Conservation (phyloP, 2,329 filamentous ascomycete species). For the Aspergillus fructus region DNA sequence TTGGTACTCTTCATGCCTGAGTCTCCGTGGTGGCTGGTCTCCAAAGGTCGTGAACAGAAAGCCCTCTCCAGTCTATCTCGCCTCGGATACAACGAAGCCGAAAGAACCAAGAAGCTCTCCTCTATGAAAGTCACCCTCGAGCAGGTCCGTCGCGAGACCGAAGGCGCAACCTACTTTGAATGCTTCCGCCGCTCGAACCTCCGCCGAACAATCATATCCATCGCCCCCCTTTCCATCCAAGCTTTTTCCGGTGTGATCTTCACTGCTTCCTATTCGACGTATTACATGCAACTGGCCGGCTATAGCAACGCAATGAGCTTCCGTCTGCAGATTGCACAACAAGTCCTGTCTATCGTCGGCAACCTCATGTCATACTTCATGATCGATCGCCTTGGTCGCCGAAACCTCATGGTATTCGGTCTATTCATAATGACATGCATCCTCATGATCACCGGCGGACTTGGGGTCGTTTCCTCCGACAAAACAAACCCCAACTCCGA, state of each 20-base stretch:
- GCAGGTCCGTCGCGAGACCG: conserved; percentile 8
- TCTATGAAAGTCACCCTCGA: conserved; percentile 7
- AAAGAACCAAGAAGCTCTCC: conserved; percentile 6
- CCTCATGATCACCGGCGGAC: conserved; percentile 8
- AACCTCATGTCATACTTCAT: conserved; percentile 9
- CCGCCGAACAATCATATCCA: conserved; percentile 11
- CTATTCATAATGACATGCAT: conserved; percentile 6
- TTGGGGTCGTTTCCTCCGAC: conserved; percentile 3
- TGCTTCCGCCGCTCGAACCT: conserved; percentile 11
- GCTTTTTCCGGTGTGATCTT: conserved; percentile 6
- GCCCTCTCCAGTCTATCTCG: conserved; percentile 6
- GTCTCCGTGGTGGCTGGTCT: conserved; percentile 15
- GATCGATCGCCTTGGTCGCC: conserved; percentile 10
- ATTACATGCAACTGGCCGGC: conserved; percentile 10
- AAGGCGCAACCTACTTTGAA: conserved; percentile 5
- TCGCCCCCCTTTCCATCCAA: conserved; percentile 7
- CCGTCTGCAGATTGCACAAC: conserved; percentile 9
- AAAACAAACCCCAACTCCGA: neutral
- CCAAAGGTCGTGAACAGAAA: conserved; percentile 1
- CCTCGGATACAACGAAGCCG: conserved; percentile 1
- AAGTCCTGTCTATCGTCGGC: conserved; percentile 5
- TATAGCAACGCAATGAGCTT: conserved; percentile 7
- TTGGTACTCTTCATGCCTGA: conserved; percentile 12
- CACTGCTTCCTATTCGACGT: conserved; percentile 2
- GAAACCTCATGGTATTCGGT: conserved; percentile 7